phyloP scores from a whole-genome alignment of 106 monocot species.

The Dendrobium nobile region DNA sequence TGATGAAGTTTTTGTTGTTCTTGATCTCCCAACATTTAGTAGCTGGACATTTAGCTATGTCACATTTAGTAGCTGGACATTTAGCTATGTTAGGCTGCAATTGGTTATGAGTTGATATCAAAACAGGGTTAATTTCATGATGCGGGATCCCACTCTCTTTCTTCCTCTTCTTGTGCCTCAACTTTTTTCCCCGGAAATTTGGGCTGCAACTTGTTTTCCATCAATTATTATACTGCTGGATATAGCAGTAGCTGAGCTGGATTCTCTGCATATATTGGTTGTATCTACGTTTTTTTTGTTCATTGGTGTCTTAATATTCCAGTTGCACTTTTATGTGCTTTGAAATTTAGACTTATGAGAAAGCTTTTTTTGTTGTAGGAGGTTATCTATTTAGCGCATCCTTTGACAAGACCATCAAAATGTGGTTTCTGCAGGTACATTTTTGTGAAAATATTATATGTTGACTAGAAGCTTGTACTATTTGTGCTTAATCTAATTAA shows the following conservation, averaged over 20 bases:
- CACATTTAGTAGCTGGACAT: background rate
- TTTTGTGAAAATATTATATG: constrained; percentile 16
- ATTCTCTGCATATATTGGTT: background rate
- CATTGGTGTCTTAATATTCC: background rate
- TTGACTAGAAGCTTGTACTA: background rate
- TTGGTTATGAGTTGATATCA: background rate
- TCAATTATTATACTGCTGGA: background rate
- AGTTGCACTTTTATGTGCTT: background rate
- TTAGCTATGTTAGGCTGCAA: background rate
- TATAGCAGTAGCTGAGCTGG: background rate
- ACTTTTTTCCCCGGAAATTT: background rate
- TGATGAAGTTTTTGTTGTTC: background rate
- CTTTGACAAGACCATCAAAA: constrained; percentile 80
- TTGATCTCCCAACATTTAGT: background rate
- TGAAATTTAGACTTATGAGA: background rate
- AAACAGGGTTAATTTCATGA: background rate
- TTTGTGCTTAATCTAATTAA: background rate
- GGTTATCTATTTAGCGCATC: constrained; percentile 87
- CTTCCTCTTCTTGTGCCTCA: background rate
- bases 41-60: background rate
- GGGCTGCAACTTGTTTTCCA: background rate
- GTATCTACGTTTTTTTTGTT: background rate
- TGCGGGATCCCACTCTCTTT: background rate
- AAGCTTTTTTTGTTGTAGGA: constrained; percentile 40
- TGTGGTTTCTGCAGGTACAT: constrained; percentile 89